A percentile compares a stretch with the other conserved stretches of the same genome.
phyloP scores from a whole-genome alignment of 2,329 filamentous ascomycete species.

The Arthrobotrys sinensis region DNA sequence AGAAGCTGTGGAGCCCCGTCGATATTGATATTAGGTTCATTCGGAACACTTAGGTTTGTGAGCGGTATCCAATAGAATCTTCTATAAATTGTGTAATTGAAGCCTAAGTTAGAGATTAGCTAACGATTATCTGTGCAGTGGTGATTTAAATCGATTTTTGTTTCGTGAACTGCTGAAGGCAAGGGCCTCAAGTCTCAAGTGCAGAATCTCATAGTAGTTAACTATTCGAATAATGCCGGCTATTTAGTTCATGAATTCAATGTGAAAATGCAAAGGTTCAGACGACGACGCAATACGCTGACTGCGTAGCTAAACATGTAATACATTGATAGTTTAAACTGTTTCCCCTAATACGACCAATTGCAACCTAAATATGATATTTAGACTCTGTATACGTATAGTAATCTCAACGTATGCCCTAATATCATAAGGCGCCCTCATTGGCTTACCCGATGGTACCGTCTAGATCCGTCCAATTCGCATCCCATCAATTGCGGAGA shows the following conservation, averaged over 20 bases:
- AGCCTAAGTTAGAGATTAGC: background rate
- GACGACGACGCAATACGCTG: background rate
- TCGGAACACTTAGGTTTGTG: background rate
- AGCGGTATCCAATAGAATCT: background rate
- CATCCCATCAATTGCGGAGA: slow-evolving; percentile 43
- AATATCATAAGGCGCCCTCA: background rate
- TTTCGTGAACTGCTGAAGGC: too few species aligned
- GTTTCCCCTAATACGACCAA: background rate
- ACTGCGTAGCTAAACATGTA: slow-evolving; percentile 10
- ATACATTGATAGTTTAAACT: background rate
- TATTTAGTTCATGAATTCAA: slow-evolving; percentile 1
- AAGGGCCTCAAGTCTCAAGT: too few species aligned
- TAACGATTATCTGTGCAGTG: background rate
- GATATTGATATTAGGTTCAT: slow-evolving; percentile 17
- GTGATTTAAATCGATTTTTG: too few species aligned
- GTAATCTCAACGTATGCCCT: background rate
- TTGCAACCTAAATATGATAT: background rate
- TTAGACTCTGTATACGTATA: background rate
- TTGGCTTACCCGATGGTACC: background rate
- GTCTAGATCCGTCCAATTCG: background rate
- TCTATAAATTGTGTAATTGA: background rate
- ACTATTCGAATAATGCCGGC: background rate
- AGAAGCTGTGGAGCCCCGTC: slow-evolving; percentile 25
- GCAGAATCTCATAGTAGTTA: background rate
- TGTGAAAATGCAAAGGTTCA: slow-evolving; percentile 10